Conservation (phyloP, 257 asterid species). For the Hygrophila difformis region DNA sequence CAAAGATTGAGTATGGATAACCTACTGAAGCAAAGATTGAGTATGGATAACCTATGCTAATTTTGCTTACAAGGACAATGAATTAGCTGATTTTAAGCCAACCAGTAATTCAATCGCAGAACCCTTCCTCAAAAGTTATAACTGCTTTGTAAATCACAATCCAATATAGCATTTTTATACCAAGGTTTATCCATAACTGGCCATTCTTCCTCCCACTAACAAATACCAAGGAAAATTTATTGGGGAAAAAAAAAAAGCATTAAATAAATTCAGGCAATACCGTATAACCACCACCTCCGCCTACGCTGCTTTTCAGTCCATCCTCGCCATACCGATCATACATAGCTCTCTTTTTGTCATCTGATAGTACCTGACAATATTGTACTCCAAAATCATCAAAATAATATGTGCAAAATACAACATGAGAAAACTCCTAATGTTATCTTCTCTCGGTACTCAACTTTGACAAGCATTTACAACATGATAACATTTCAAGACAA, state of each 20-base stretch:
- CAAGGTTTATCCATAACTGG: slow-evolving; percentile 4
- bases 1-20: neutral
- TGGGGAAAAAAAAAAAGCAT: neutral
- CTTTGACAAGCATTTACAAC: slow-evolving; percentile 7
- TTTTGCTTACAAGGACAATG: neutral
- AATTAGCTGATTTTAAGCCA: neutral
- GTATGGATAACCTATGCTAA: neutral
- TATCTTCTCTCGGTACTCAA: slow-evolving; percentile 9
- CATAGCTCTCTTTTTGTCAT: slow-evolving; percentile 90
- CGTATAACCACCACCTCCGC: slow-evolving; percentile 90
- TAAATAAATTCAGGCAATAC: slow-evolving; percentile 30
- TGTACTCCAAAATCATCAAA: slow-evolving; percentile 32
- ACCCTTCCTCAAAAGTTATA: neutral
- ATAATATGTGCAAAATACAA: slow-evolving; percentile 7
- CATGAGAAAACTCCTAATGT: slow-evolving; percentile 12
- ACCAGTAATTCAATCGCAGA: slow-evolving; percentile 6
- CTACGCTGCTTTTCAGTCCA: slow-evolving; percentile 78
- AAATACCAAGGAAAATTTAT: slow-evolving; percentile 7
- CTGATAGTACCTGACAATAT: slow-evolving; percentile 93
- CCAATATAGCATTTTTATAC: neutral
- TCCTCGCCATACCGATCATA: slow-evolving; percentile 99
- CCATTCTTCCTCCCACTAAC: slow-evolving; percentile 5
- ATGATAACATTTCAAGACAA: neutral
- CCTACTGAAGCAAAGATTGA: too few species aligned
- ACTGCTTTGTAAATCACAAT: neutral